These are phyloP conservation scores for Suillus fuscotomentosus DNA, from an alignment of 768 basidiomycete genomes.

Conservation along the genomic window DNA sequence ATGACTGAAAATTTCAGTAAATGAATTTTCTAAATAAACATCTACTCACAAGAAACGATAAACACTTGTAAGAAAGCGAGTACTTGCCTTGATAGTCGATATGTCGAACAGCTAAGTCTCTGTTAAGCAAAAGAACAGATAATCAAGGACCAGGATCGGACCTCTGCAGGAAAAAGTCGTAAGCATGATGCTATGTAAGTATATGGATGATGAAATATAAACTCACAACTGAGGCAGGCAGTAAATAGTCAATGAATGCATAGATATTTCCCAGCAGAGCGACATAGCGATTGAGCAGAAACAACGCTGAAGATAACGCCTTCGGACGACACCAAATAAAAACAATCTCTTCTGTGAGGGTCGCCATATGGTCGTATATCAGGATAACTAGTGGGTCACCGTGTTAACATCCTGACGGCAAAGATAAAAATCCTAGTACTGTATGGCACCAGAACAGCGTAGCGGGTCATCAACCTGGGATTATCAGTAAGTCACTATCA, in stretches of 20 bases:
- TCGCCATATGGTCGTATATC: neutral
- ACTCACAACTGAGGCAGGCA: neutral
- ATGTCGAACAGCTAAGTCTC: neutral
- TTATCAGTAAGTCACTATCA: neutral
- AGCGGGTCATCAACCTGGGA: neutral
- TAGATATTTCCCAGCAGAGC: neutral
- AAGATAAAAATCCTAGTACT: neutral
- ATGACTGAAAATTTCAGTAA: neutral
- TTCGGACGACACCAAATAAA: neutral
- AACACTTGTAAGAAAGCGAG: neutral
- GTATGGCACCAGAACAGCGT: neutral
- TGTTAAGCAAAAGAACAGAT: neutral
- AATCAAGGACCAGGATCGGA: neutral
- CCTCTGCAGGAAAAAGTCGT: neutral
- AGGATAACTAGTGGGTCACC: neutral
- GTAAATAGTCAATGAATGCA: neutral
- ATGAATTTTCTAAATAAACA: neutral
- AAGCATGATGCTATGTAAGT: neutral
- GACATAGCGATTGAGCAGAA: neutral
- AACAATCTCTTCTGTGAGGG: neutral
- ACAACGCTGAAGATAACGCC: neutral
- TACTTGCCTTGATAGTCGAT: neutral
- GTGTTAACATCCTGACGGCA: neutral
- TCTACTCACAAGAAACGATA: neutral
- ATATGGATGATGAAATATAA: neutral